phyloP scores from a whole-genome alignment of 768 basidiomycete genomes.

The Mycena metata region DNA sequence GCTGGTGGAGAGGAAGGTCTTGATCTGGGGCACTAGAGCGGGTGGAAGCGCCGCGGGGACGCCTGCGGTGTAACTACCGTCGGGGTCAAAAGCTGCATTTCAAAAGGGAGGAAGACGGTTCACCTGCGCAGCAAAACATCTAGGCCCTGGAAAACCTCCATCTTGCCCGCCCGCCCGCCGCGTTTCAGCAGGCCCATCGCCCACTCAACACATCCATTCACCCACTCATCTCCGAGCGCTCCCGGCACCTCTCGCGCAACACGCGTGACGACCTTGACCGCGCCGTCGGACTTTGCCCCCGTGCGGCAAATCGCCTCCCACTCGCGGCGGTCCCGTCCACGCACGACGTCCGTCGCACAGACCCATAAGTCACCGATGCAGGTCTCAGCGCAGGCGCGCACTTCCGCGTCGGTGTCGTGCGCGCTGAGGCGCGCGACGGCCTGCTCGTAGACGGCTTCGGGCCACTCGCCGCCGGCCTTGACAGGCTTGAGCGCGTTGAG shows the following conservation, averaged over 20 bases:
- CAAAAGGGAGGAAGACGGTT: slow-evolving; percentile 23
- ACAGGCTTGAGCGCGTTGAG: slow-evolving; percentile 82
- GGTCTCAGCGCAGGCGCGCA: slow-evolving; percentile 85
- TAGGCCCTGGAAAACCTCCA: slow-evolving; percentile 83
- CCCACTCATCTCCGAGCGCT: slow-evolving; percentile 77
- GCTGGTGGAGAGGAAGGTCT: slow-evolving; percentile 76
- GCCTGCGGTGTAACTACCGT: slow-evolving; percentile 53
- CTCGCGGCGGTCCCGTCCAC: slow-evolving; percentile 74
- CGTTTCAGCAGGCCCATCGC: slow-evolving; percentile 80
- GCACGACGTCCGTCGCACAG: slow-evolving; percentile 82
- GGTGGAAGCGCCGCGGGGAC: slow-evolving; percentile 71
- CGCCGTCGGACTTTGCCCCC: slow-evolving; percentile 78
- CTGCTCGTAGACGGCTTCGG: slow-evolving; percentile 80
- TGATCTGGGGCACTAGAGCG: slow-evolving; percentile 79
- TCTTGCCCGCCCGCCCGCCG: slow-evolving; percentile 83
- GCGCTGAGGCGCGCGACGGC: slow-evolving; percentile 77
- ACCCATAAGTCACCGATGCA: slow-evolving; percentile 91
- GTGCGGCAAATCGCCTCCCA: slow-evolving; percentile 85
- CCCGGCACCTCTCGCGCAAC: slow-evolving; percentile 81
- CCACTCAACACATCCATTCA: slow-evolving; percentile 85
- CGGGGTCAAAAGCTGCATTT: background rate
- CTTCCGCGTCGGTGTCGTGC: slow-evolving; percentile 93
- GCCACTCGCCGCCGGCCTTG: slow-evolving; percentile 70
- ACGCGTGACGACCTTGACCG: slow-evolving; percentile 85
- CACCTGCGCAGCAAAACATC: slow-evolving; percentile 80